Percentiles rank a stretch among this genome's conserved stretches.
Conservation (phyloP, 352 stramenopile species). For the Thraustotheca clavata region DNA sequence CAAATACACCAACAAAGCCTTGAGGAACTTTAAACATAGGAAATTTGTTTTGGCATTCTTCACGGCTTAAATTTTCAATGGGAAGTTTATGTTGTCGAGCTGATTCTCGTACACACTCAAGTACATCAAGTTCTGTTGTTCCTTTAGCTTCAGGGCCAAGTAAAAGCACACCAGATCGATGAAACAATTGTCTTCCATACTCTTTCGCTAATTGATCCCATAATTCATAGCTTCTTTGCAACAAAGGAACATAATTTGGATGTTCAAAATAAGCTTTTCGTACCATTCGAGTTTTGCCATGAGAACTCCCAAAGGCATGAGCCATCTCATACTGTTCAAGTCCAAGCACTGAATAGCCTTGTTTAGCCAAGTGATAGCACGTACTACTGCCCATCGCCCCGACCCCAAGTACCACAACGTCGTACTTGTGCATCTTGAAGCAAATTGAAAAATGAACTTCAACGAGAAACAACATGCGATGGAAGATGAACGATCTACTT, state of each 20-base stretch:
- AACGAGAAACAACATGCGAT: background rate
- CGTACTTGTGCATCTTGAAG: constrained; percentile 21
- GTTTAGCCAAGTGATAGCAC: constrained; percentile 41
- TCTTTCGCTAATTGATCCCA: constrained; percentile 44
- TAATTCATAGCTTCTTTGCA: constrained; percentile 45
- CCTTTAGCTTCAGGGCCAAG: constrained; percentile 30
- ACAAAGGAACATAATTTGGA: constrained; percentile 56
- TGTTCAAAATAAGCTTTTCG: constrained; percentile 69
- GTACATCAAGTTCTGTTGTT: constrained; percentile 6
- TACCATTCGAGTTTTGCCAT: constrained; percentile 73
- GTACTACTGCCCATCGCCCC: constrained; percentile 60
- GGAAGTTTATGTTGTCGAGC: constrained; percentile 29
- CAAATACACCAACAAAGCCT: constrained; percentile 39
- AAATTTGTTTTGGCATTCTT: constrained; percentile 41
- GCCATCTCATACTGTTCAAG: constrained; percentile 65
- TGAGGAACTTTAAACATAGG: constrained; percentile 39
- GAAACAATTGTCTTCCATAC: constrained; percentile 32
- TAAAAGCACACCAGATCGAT: constrained; percentile 55
- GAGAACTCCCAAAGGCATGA: constrained; percentile 58
- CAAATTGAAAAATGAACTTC: background rate
- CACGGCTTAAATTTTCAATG: constrained; percentile 35
- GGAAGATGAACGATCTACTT: background rate
- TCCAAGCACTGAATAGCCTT: constrained; percentile 43
- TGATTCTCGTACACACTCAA: constrained; percentile 28
- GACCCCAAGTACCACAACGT: constrained; percentile 48